Evolutionary conservation across 768 basidiomycete species (phyloP).

Genomic region (Trametes cubensis): DNA sequence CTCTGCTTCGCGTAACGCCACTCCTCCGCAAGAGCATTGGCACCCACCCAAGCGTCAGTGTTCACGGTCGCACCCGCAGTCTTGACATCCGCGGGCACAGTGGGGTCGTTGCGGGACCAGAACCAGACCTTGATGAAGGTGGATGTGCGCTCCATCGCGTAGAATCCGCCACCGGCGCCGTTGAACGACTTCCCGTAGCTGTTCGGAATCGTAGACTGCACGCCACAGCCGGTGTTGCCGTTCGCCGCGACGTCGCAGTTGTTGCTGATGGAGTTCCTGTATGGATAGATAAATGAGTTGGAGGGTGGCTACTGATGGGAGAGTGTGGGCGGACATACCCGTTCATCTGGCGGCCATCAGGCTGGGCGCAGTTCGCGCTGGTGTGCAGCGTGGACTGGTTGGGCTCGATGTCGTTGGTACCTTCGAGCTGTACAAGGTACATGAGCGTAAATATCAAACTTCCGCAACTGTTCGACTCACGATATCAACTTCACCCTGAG

Average conservation of each 20-base stretch:
- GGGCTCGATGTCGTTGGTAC: conserved; percentile 57
- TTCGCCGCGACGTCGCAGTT: conserved; percentile 54
- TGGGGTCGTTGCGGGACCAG: conserved; percentile 55
- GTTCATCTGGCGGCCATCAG: conserved; percentile 42
- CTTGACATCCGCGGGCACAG: conserved; percentile 50
- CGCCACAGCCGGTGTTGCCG: conserved; percentile 61
- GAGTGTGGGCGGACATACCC: conserved; percentile 37
- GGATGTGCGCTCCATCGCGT: conserved; percentile 60
- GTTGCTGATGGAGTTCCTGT: conserved; percentile 36
- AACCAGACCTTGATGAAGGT: conserved; percentile 70
- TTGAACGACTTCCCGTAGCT: conserved; percentile 66
- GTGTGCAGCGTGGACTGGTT: conserved; percentile 63
- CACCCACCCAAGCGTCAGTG: conserved; percentile 55
- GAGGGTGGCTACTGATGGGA: not conserved
- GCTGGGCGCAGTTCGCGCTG: conserved; percentile 58
- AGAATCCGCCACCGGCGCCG: conserved; percentile 63
- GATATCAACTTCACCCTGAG: conserved; percentile 46
- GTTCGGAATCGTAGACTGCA: conserved; percentile 39
- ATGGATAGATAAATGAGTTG: not conserved
- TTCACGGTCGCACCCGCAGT: conserved; percentile 45
- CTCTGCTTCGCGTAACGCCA: not conserved
- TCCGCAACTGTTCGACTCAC: conserved; percentile 12
- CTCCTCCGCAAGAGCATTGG: conserved; percentile 4
- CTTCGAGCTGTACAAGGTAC: conserved; percentile 41
- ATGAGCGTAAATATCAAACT: not conserved